Evolutionary conservation across 2,329 filamentous ascomycete species (phyloP).

Genomic region (Lachnum nothofagi): DNA sequence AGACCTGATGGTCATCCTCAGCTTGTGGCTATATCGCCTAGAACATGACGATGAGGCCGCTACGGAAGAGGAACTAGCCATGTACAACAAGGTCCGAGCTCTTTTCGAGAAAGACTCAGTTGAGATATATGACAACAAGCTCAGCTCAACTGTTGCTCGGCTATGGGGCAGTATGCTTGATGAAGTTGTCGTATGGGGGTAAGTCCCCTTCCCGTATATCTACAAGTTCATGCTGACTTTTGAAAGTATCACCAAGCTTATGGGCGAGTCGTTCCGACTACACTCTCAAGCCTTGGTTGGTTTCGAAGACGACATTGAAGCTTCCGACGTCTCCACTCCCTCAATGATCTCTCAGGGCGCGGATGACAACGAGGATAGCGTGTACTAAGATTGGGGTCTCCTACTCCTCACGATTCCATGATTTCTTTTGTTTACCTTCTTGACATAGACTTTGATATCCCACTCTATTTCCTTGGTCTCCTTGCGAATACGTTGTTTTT

Average conservation of each 20-base stretch:
- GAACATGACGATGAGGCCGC: conserved; percentile 96
- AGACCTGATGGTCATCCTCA: conserved; percentile 96
- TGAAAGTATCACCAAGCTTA: conserved; percentile 78
- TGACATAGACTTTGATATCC: conserved; percentile 31
- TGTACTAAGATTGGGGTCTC: conserved; percentile 46
- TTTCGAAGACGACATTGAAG: conserved; percentile 80
- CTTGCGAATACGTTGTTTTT: conserved; percentile 22
- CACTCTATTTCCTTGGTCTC: conserved; percentile 29
- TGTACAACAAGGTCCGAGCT: conserved; percentile 89
- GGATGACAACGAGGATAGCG: conserved; percentile 60
- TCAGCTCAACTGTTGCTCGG: conserved; percentile 91
- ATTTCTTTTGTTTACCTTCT: conserved; percentile 42
- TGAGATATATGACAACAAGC: conserved; percentile 71
- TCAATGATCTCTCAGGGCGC: conserved; percentile 68
- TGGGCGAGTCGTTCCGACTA: conserved; percentile 97
- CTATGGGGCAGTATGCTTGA: conserved; percentile 98
- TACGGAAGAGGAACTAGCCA: conserved; percentile 74
- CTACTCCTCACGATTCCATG: conserved; percentile 33
- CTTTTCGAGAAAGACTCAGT: conserved; percentile 88
- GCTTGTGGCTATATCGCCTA: conserved; percentile 95
- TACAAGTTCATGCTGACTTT: conserved; percentile 39
- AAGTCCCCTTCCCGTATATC: conserved; percentile 45
- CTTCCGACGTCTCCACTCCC: conserved; percentile 62
- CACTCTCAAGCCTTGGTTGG: conserved; percentile 91
- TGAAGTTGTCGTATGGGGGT: conserved; percentile 99